Evolutionary conservation across 257 asterid genomes (phyloP).

Genomic region (Lantana camara): DNA sequence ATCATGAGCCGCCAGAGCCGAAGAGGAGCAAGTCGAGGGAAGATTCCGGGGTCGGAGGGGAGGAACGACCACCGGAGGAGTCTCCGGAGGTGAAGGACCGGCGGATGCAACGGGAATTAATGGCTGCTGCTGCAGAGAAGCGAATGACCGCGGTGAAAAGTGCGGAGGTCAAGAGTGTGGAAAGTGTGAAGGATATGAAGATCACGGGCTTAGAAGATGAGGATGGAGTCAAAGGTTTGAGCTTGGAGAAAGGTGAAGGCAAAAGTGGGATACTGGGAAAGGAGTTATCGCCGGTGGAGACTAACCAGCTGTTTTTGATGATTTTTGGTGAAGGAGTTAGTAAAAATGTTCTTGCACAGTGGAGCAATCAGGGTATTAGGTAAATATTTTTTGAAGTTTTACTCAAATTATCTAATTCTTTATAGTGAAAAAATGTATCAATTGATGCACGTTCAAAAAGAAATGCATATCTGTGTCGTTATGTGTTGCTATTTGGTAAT

Average conservation of each 20-base stretch:
- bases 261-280: constrained; percentile 34
- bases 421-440: too few species aligned
- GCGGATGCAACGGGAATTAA: constrained; percentile 60
- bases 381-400: constrained; percentile 30
- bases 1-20: constrained; percentile 71
- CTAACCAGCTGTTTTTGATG: constrained; percentile 61
- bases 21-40: constrained; percentile 68
- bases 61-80: constrained; percentile 32
- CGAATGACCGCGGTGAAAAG: constrained; percentile 48
- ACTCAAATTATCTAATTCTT: too few species aligned
- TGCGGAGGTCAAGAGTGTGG: constrained; percentile 37
- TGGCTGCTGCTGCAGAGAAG: constrained; percentile 92
- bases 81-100: constrained; percentile 46
- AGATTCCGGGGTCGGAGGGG: constrained; percentile 32
- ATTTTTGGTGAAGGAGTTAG: constrained; percentile 63
- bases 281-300: constrained; percentile 47
- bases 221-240: constrained; percentile 32
- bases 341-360: constrained; percentile 68
- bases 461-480: neutral
- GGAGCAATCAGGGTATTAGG: constrained; percentile 92
- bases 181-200: constrained; percentile 37
- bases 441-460: neutral
- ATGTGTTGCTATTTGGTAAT: neutral
- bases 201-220: constrained; percentile 24
- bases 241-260: constrained; percentile 32